phyloP scores from a whole-genome alignment of 2,329 filamentous ascomycete genomes.

The Alternaria brassicicola region DNA sequence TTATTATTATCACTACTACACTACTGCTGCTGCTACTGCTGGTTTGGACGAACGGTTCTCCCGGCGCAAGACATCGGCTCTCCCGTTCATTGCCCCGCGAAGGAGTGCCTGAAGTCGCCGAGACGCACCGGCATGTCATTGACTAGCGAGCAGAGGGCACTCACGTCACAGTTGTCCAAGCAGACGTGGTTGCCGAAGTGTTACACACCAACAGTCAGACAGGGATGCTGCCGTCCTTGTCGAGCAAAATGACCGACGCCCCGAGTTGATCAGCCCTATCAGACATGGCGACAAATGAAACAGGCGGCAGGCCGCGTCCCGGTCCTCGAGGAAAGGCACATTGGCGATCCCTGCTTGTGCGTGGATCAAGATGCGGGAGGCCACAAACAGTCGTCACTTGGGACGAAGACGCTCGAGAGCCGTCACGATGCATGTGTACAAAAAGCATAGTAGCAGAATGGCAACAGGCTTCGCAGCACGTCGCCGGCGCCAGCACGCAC shows the following conservation, averaged over 20 bases:
- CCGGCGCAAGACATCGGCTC: slow-evolving; percentile 26
- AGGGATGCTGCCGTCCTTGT: slow-evolving; percentile 12
- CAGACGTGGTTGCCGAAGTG: slow-evolving; percentile 13
- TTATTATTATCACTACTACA: too few species aligned
- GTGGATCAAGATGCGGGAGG: slow-evolving; percentile 31
- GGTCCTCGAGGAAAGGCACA: slow-evolving; percentile 19
- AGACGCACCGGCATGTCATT: slow-evolving; percentile 32
- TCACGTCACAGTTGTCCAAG: slow-evolving; percentile 32
- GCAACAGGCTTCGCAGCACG: not conserved
- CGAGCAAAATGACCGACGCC: slow-evolving; percentile 34
- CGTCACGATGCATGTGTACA: not conserved
- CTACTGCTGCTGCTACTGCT: not conserved
- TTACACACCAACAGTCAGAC: slow-evolving; percentile 34
- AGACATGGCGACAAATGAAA: slow-evolving; percentile 29
- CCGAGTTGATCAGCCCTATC: slow-evolving; percentile 43
- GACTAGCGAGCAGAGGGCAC: slow-evolving; percentile 20
- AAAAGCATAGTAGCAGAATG: not conserved
- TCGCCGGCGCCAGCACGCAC: slow-evolving; percentile 6
- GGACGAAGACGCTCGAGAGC: slow-evolving; percentile 1
- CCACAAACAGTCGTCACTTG: slow-evolving; percentile 12
- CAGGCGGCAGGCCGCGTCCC: slow-evolving; percentile 6
- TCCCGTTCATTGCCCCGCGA: slow-evolving; percentile 34
- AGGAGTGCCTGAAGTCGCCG: slow-evolving; percentile 36
- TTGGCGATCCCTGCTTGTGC: not conserved
- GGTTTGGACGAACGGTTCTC: slow-evolving; percentile 19